These are phyloP conservation scores for Hypoxylon crocopeplum DNA, from an alignment of 495 filamentous ascomycete genomes.

Conservation along the genomic window DNA sequence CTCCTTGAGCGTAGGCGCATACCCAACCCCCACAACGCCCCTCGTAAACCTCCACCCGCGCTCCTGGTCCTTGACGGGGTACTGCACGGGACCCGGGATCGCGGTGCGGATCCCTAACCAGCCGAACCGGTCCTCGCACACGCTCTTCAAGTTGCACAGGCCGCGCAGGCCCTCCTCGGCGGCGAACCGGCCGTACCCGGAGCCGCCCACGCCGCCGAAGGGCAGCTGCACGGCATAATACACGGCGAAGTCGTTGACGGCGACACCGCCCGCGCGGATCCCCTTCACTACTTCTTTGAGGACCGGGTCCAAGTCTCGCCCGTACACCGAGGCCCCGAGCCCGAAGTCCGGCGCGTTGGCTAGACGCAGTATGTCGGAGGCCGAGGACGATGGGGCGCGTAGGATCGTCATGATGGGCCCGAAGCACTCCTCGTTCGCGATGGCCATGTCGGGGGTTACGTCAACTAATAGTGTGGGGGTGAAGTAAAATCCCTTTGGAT, in stretches of 20 bases:
- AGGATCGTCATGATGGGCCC: slow-evolving; percentile 88
- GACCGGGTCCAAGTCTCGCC: slow-evolving; percentile 55
- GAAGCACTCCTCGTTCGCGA: slow-evolving; percentile 91
- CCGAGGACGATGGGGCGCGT: slow-evolving; percentile 60
- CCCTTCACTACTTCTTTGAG: slow-evolving; percentile 61
- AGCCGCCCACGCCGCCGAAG: slow-evolving; percentile 86
- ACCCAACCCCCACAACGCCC: slow-evolving; percentile 62
- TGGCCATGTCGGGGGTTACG: slow-evolving; percentile 78
- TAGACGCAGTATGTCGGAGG: slow-evolving; percentile 68
- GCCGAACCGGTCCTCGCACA: slow-evolving; percentile 77
- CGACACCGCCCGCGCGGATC: slow-evolving; percentile 86
- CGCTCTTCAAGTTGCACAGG: slow-evolving; percentile 83
- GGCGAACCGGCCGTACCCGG: slow-evolving; percentile 92
- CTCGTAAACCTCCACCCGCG: slow-evolving; percentile 63
- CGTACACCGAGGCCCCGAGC: slow-evolving; percentile 85
- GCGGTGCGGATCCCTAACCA: slow-evolving; percentile 68
- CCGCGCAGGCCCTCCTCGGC: slow-evolving; percentile 86
- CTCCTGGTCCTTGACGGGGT: slow-evolving; percentile 69
- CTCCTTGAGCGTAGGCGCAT: slow-evolving; percentile 48
- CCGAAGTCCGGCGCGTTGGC: slow-evolving; percentile 81
- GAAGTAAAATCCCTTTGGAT: slow-evolving; percentile 89
- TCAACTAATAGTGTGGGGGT: slow-evolving; percentile 85
- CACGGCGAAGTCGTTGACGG: slow-evolving; percentile 91
- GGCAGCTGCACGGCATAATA: slow-evolving; percentile 93
- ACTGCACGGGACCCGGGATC: slow-evolving; percentile 80